These are phyloP conservation scores for Fusarium brevicatenulatum DNA, from an alignment of 2,329 filamentous ascomycete species.

Conservation along the genomic window DNA sequence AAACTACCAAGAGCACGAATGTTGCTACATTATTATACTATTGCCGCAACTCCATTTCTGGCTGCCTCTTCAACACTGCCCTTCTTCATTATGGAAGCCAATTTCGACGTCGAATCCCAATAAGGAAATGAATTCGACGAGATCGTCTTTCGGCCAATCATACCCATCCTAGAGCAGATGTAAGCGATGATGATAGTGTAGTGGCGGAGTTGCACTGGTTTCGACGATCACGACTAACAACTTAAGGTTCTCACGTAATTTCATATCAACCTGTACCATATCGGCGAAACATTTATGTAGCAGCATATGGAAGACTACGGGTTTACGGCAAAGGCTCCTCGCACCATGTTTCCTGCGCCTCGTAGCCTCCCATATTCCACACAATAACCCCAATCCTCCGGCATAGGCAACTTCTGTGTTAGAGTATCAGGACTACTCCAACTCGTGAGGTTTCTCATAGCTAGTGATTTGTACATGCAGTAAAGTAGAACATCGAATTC, in stretches of 20 bases:
- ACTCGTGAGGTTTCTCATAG: background rate
- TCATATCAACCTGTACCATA: background rate
- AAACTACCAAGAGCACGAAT: background rate
- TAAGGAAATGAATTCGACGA: background rate
- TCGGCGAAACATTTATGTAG: background rate
- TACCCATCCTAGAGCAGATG: background rate
- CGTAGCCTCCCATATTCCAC: background rate
- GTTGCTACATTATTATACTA: slow-evolving; percentile 1
- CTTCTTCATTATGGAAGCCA: background rate
- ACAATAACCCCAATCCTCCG: background rate
- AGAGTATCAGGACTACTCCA: background rate
- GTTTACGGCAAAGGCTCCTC: background rate
- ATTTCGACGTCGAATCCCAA: slow-evolving; percentile 3
- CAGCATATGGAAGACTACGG: background rate
- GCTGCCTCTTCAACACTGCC: slow-evolving; percentile 1
- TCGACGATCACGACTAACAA: background rate
- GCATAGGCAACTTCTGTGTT: background rate
- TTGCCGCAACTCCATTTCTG: background rate
- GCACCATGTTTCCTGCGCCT: background rate
- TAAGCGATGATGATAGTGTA: background rate
- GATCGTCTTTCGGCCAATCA: background rate
- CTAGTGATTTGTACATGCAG: background rate
- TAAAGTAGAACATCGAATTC: background rate
- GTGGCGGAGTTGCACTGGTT: background rate
- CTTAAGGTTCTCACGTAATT: background rate